These are phyloP conservation scores for Penicillium sp. DNA, from an alignment of 2,329 filamentous ascomycete genomes.

Conservation along the genomic window DNA sequence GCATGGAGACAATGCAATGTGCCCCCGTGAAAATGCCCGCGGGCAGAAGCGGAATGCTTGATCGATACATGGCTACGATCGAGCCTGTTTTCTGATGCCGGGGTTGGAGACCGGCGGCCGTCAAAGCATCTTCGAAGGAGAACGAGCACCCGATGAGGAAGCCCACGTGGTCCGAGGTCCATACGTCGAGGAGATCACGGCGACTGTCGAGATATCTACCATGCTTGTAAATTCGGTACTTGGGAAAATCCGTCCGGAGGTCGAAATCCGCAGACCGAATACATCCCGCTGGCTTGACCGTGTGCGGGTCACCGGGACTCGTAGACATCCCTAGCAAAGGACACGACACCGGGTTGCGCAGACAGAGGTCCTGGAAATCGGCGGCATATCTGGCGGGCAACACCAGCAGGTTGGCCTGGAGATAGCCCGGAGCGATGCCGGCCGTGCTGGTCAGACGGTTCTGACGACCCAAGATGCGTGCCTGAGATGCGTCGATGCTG, in stretches of 20 bases:
- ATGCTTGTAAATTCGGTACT: slow-evolving; percentile 59
- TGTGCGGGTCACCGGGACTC: slow-evolving; percentile 37
- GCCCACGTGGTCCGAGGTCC: slow-evolving; percentile 59
- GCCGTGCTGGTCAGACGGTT: slow-evolving; percentile 49
- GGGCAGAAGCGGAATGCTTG: slow-evolving; percentile 55
- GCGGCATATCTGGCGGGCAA: slow-evolving; percentile 56
- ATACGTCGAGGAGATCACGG: slow-evolving; percentile 50
- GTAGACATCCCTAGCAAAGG: slow-evolving; percentile 54
- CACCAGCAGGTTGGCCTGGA: slow-evolving; percentile 64
- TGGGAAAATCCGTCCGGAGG: slow-evolving; percentile 57
- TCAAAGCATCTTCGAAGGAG: slow-evolving; percentile 61
- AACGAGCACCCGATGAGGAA: slow-evolving; percentile 65
- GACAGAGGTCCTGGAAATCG: slow-evolving; percentile 60
- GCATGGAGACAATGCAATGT: slow-evolving; percentile 63
- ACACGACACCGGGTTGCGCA: slow-evolving; percentile 62
- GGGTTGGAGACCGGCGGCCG: slow-evolving; percentile 50
- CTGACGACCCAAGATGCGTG: slow-evolving; percentile 46
- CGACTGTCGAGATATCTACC: slow-evolving; percentile 42
- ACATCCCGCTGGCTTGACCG: slow-evolving; percentile 20
- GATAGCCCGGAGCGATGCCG: slow-evolving; percentile 54
- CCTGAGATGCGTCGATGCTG: slow-evolving; percentile 29
- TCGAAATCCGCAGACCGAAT: slow-evolving; percentile 46
- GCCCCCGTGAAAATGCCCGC: slow-evolving; percentile 57
- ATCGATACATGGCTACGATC: slow-evolving; percentile 63
- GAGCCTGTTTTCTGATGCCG: slow-evolving; percentile 50